These are phyloP conservation scores for Aquilaria agallochum DNA, from an alignment of 441 rosid genomes.

Conservation along the genomic window DNA sequence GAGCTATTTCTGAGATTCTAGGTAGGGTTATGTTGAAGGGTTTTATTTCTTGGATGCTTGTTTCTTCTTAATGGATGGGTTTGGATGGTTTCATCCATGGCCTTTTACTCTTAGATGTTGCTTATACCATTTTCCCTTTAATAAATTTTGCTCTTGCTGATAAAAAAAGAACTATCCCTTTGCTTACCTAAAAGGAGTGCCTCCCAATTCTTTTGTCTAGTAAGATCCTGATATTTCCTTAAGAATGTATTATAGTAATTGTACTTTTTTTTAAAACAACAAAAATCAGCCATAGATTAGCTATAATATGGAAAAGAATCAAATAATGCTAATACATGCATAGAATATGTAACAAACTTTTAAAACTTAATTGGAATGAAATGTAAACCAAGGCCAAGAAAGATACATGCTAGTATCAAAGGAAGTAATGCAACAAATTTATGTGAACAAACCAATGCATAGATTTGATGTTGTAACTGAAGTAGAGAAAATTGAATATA, in stretches of 20 bases:
- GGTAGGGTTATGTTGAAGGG: too few relatives aligned
- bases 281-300: conserved; percentile 10
- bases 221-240: conserved; percentile 61
- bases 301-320: background rate
- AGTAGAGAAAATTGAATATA: too few relatives aligned
- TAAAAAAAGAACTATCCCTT: background rate
- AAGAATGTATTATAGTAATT: conserved; percentile 86
- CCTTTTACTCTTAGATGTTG: too few relatives aligned
- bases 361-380: background rate
- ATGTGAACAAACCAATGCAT: too few relatives aligned
- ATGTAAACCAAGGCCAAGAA: background rate
- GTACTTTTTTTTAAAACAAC: conserved; percentile 18
- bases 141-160: too few relatives aligned
- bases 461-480: too few relatives aligned
- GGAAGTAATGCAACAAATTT: too few relatives aligned
- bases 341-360: background rate
- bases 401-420: background rate
- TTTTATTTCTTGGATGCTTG: too few relatives aligned
- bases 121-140: too few relatives aligned
- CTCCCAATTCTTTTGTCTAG: conserved; percentile 59
- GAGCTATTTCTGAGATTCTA: too few relatives aligned
- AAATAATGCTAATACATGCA: background rate
- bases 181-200: conserved; percentile 65
- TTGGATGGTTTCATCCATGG: too few relatives aligned
- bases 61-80: too few relatives aligned